Evolutionary conservation across 2,329 filamentous ascomycete genomes (phyloP), one percentile per base, ranked within the genome.

Genomic region (Pseudogymnoascus sp.): DNA sequence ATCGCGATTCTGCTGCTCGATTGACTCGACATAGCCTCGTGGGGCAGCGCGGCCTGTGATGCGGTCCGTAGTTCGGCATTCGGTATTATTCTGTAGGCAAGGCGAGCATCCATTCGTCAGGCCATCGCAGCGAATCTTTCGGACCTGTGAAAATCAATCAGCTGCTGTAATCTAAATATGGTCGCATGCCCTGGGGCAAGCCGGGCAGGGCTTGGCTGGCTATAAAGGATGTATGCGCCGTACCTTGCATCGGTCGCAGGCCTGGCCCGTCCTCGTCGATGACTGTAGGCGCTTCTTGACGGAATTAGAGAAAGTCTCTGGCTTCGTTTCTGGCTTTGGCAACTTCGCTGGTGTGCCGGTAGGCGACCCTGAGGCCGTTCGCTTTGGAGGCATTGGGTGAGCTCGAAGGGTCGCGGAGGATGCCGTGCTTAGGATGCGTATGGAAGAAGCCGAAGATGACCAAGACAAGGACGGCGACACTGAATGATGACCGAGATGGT

Each of bases 161-260:
- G 63, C 52, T 30, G 37, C 26, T 30, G 8, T 12, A 52, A 28
- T 38, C 19, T 35, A 39, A 19, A 38, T 35, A 15, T 15, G 19
- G 33, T 57, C 35, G 7, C 28, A 39, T 15, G 48, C 18, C 18
- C 52, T 18, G 59, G 52, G 37, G 60, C 35, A 57, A 58, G 39
- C 48, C 60, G 57, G 10, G 35, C 52, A 28, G 41, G 41, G 41
- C 18, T 28, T 60, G 61, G 23, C 23, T 28, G 23, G 56, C 15
- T 58, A 35, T 41, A 41, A 23, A 19, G 33, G 56, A 37, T 39
- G 33, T 58, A 23, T 58, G 33, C 33, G 56, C 23, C 33, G 67
- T 72, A 89, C 87, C 81, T 92, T 94, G 79, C 90, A 95, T 60
- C 90, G 81, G 74, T 95, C 90, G 78, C 90, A 95, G 30, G 90